A percentile compares a stretch with the other conserved stretches of the same genome.
These are phyloP conservation scores for Rhizoctonia solani DNA, from an alignment of 1,284 basidiomycete genomes.

Conservation along the genomic window DNA sequence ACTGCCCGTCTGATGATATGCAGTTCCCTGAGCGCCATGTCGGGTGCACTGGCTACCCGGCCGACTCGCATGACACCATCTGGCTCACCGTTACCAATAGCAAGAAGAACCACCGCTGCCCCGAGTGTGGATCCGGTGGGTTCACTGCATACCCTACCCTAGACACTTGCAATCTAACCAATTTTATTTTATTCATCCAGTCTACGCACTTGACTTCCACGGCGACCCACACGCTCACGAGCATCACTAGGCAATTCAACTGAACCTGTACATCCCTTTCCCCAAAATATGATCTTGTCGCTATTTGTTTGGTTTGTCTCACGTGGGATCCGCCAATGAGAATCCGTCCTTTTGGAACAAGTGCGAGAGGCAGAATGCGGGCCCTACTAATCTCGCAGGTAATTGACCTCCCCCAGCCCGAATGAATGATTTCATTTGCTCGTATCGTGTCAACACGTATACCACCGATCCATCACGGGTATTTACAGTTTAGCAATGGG, in stretches of 20 bases:
- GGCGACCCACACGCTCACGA: conserved; percentile 41
- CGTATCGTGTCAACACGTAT: not conserved
- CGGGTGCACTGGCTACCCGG: conserved; percentile 90
- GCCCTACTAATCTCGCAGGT: too few relatives aligned
- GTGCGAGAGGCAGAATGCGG: not conserved
- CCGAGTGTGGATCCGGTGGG: conserved; percentile 87
- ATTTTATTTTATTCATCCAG: conserved; percentile 28
- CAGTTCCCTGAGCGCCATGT: conserved; percentile 81
- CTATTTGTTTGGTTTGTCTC: not conserved
- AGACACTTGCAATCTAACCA: not conserved
- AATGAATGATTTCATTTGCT: not conserved
- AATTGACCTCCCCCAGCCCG: too few relatives aligned
- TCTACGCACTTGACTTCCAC: conserved; percentile 44
- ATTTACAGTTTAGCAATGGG: conserved; percentile 24
- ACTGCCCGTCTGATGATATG: conserved; percentile 11
- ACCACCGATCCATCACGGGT: not conserved
- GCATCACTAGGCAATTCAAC: conserved; percentile 39
- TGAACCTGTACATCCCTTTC: conserved; percentile 12
- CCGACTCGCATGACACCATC: conserved; percentile 87
- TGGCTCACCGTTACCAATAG: conserved; percentile 77
- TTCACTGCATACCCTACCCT: conserved; percentile 37
- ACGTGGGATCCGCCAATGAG: conserved; percentile 9
- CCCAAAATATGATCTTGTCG: conserved; percentile 27
- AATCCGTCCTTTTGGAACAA: not conserved
- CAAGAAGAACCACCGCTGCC: conserved; percentile 74